These are phyloP conservation scores for Aspergillus wentii DNA, from an alignment of 495 filamentous ascomycete genomes.

Conservation along the genomic window DNA sequence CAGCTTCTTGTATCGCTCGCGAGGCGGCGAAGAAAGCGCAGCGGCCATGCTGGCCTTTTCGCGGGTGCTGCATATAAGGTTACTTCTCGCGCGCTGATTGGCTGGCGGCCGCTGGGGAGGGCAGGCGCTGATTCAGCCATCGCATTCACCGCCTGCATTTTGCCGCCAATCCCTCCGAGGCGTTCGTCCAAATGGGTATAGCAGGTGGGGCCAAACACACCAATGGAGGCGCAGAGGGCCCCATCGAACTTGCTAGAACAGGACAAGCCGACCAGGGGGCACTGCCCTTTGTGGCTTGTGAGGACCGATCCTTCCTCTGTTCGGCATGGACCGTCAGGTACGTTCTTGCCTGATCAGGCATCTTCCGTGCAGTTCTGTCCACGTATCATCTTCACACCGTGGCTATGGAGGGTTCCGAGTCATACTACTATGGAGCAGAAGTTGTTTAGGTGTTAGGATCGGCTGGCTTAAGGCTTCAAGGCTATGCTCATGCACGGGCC, in stretches of 20 bases:
- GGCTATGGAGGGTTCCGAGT: no score
- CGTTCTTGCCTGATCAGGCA: no score
- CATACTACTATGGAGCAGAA: no score
- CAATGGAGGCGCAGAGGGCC: conserved; percentile 5
- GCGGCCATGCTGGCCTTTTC: conserved; percentile 49
- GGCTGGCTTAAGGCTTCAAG: no score
- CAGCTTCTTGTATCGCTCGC: conserved; percentile 20
- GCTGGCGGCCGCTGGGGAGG: conserved; percentile 9
- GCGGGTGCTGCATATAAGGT: conserved; percentile 22
- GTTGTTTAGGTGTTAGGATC: no score
- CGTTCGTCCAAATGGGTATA: conserved; percentile 7
- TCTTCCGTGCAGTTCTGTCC: no score
- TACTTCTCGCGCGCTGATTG: conserved; percentile 41
- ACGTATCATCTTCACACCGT: no score
- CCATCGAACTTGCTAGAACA: conserved; percentile 19
- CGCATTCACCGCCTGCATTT: conserved; percentile 24
- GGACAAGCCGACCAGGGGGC: conserved; percentile 10
- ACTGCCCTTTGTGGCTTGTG: no score
- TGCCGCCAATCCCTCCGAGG: conserved; percentile 4
- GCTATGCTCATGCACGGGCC: no score
- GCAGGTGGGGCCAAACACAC: conserved; percentile 7
- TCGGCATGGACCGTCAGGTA: no score
- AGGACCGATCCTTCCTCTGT: no score
- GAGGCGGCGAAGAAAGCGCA: conserved; percentile 22
- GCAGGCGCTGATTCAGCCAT: conserved; percentile 19